These are phyloP conservation scores for Cercospora sp. DNA, from an alignment of 2,329 filamentous ascomycete genomes.

Conservation along the genomic window DNA sequence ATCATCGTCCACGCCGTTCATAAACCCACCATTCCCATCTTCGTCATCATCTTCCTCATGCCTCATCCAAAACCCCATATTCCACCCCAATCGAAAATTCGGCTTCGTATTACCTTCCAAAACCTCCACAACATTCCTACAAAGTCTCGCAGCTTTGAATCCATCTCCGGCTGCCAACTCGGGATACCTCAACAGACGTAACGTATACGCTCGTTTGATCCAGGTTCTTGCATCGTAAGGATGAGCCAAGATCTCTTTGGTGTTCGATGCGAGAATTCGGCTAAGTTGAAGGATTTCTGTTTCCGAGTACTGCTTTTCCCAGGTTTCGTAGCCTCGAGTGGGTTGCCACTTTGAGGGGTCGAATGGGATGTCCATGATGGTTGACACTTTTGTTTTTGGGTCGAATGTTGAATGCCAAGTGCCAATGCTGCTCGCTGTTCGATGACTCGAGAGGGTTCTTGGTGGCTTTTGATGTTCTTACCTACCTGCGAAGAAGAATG, in stretches of 20 bases:
- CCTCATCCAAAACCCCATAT: constrained; percentile 35
- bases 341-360: constrained; percentile 22
- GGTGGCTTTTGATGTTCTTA: background rate
- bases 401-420: too few species aligned
- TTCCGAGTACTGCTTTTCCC: constrained; percentile 9
- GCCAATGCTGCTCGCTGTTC: background rate
- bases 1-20: background rate
- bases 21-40: background rate
- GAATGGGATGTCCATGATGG: constrained; percentile 28
- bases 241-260: constrained; percentile 18
- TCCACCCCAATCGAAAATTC: constrained; percentile 26
- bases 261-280: constrained; percentile 17
- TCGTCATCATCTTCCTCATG: constrained; percentile 17
- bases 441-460: background rate
- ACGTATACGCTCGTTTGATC: too few species aligned
- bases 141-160: constrained; percentile 29
- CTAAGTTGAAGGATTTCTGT: constrained; percentile 8
- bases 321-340: constrained; percentile 19
- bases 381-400: background rate
- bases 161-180: constrained; percentile 37
- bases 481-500: background rate
- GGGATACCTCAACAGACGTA: too few species aligned
- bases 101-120: constrained; percentile 15
- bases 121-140: constrained; percentile 14
- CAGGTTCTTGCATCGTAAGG: constrained; percentile 35